These are phyloP conservation scores for Candida oleophila DNA, from an alignment of 805 yeast species.

Conservation along the genomic window DNA sequence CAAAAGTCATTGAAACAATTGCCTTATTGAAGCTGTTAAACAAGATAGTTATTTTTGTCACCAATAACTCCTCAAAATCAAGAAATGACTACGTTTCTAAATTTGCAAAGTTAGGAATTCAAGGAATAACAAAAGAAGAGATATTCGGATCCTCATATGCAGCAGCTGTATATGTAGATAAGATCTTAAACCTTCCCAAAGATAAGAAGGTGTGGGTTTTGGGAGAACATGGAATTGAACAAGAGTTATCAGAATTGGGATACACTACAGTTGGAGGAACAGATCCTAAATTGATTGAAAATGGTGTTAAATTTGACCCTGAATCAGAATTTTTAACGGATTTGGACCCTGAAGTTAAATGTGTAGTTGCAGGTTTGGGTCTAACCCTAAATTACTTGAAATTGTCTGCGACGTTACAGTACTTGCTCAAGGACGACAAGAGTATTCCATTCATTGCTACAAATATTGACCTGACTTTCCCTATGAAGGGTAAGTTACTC, in stretches of 20 bases:
- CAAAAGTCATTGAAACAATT: conserved; percentile 75
- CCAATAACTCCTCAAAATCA: conserved; percentile 94
- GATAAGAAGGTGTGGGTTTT: conserved; percentile 82
- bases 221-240: conserved; percentile 84
- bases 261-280: conserved; percentile 80
- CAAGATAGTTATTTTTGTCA: conserved; percentile 83
- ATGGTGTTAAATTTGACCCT: conserved; percentile 53
- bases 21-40: conserved; percentile 50
- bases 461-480: conserved; percentile 92
- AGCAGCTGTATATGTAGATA: conserved; percentile 78
- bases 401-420: conserved; percentile 78
- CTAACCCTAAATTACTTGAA: conserved; percentile 76
- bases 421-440: conserved; percentile 57
- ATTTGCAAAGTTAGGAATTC: conserved; percentile 59
- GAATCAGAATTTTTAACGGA: conserved; percentile 52
- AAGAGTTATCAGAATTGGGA: conserved; percentile 75
- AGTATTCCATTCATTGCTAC: conserved; percentile 82
- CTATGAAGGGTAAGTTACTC: conserved; percentile 77
- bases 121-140: conserved; percentile 54
- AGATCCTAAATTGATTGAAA: conserved; percentile 53
- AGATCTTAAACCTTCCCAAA: conserved; percentile 71
- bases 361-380: conserved; percentile 88
- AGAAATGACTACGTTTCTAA: conserved; percentile 73
- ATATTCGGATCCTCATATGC: conserved; percentile 93
- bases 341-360: conserved; percentile 74